Conservation (phyloP, 805 yeast species). For the Hanseniaspora thailandica region DNA sequence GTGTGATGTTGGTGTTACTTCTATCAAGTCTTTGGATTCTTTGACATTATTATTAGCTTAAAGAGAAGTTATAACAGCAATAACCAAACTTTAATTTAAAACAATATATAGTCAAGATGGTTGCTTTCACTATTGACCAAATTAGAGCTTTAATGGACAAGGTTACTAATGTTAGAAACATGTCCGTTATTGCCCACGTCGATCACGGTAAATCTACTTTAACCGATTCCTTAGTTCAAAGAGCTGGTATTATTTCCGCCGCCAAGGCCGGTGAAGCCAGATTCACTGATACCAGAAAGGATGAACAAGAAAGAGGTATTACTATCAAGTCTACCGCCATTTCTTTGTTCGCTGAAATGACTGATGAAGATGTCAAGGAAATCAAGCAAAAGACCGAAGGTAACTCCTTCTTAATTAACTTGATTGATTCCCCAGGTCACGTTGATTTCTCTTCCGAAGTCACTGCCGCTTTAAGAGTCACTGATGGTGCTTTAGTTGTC, state of each 20-base stretch:
- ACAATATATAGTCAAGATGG: slow-evolving; percentile 22
- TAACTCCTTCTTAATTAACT: slow-evolving; percentile 89
- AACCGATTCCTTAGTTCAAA: slow-evolving; percentile 98
- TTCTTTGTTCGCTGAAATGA: slow-evolving; percentile 82
- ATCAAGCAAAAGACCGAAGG: slow-evolving; percentile 83
- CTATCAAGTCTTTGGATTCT: too few relatives aligned
- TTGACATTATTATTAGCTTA: too few relatives aligned
- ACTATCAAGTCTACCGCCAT: slow-evolving; percentile 98
- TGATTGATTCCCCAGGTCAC: slow-evolving; percentile 99
- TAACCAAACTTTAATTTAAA: slow-evolving; percentile 20
- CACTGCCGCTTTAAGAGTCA: slow-evolving; percentile 98
- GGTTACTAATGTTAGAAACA: slow-evolving; percentile 99
- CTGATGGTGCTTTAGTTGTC: slow-evolving; percentile 99
- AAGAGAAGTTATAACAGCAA: too few relatives aligned
- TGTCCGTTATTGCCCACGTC: slow-evolving; percentile 99
- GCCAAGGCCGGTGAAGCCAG: slow-evolving; percentile 99
- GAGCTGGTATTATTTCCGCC: slow-evolving; percentile 98
- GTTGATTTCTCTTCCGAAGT: slow-evolving; percentile 99
- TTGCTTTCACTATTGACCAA: slow-evolving; percentile 62
- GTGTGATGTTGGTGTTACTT: too few relatives aligned
- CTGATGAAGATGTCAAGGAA: slow-evolving; percentile 67
- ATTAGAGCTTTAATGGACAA: slow-evolving; percentile 99
- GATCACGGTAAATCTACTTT: slow-evolving; percentile 99
- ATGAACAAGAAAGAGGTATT: slow-evolving; percentile 90
- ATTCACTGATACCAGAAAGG: slow-evolving; percentile 99